Percentiles rank a stretch among this genome's conserved stretches.
These are phyloP conservation scores for Maudiozyma barnettii DNA, from an alignment of 805 yeast genomes.

Conservation along the genomic window DNA sequence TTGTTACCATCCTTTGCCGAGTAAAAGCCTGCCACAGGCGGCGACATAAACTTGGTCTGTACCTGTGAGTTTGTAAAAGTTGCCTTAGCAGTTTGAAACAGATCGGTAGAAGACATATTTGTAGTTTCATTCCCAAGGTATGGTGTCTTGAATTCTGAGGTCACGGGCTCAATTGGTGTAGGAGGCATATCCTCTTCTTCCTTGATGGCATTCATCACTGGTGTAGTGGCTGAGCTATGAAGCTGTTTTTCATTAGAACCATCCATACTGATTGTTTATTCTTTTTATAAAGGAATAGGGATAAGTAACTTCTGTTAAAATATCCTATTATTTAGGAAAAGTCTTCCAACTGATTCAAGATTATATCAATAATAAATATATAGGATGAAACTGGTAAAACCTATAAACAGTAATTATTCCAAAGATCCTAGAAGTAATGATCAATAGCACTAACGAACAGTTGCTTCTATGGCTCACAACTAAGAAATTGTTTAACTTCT, in stretches of 20 bases:
- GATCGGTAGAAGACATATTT: constrained; percentile 1
- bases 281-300: too few relatives aligned
- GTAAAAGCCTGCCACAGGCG: constrained; percentile 17
- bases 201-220: constrained; percentile 21
- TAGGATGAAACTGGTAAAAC: too few relatives aligned
- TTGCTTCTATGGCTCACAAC: too few relatives aligned
- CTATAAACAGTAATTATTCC: too few relatives aligned
- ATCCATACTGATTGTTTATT: background rate
- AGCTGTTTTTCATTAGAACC: background rate
- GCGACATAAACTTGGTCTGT: constrained; percentile 14
- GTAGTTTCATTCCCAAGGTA: background rate
- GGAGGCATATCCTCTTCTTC: constrained; percentile 20
- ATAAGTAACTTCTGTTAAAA: too few relatives aligned
- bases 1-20: constrained; percentile 23
- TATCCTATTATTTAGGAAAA: too few relatives aligned
- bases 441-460: too few relatives aligned
- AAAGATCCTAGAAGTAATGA: too few relatives aligned
- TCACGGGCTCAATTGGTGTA: constrained; percentile 2
- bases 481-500: too few relatives aligned
- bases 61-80: constrained; percentile 1
- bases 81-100: background rate
- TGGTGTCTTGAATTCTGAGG: constrained; percentile 10
- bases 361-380: too few relatives aligned
- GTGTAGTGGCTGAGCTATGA: constrained; percentile 9
- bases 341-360: too few relatives aligned